A percentile compares a stretch with the other conserved stretches of the same genome.
These are phyloP conservation scores for Leishmania lainsoni DNA, from an alignment of 208 protist genomes.

Conservation along the genomic window DNA sequence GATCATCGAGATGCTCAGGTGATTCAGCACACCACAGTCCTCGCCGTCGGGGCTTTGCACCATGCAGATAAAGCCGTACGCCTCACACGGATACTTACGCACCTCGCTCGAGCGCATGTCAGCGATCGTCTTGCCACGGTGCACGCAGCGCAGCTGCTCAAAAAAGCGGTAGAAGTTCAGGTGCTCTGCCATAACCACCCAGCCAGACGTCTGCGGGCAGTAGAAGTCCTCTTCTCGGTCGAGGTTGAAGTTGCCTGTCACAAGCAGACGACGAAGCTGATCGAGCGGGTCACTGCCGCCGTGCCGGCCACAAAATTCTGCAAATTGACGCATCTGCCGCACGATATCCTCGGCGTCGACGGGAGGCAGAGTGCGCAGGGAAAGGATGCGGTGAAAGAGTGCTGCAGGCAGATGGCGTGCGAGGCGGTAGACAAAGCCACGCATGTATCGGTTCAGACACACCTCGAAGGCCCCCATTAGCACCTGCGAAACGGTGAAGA, in stretches of 20 bases:
- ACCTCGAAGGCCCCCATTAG: conserved; percentile 91
- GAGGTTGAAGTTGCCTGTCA: conserved; percentile 85
- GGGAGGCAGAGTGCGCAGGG: conserved; percentile 24
- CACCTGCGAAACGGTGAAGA: conserved; percentile 96
- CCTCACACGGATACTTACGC: conserved; percentile 98
- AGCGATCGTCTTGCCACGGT: conserved; percentile 98
- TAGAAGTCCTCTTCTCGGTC: conserved; percentile 90
- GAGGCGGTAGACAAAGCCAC: conserved; percentile 51
- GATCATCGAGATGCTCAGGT: conserved; percentile 94
- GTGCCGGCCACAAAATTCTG: conserved; percentile 51
- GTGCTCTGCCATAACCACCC: conserved; percentile 98
- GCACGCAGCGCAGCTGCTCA: conserved; percentile 98
- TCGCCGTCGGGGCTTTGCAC: conserved; percentile 99
- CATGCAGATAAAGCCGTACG: conserved; percentile 99
- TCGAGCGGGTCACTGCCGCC: conserved; percentile 48
- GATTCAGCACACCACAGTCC: conserved; percentile 99
- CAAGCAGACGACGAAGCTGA: conserved; percentile 66
- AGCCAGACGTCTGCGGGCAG: conserved; percentile 93
- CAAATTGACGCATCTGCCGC: conserved; percentile 64
- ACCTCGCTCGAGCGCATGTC: conserved; percentile 98
- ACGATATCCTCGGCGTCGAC: conserved; percentile 34
- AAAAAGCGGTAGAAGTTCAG: conserved; percentile 99
- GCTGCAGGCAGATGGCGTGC: conserved; percentile 49
- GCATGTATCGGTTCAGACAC: conserved; percentile 77
- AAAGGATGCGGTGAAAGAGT: conserved; percentile 60